phyloP scores from a whole-genome alignment of 257 asterid species.

The Gentiana macrophylla region DNA sequence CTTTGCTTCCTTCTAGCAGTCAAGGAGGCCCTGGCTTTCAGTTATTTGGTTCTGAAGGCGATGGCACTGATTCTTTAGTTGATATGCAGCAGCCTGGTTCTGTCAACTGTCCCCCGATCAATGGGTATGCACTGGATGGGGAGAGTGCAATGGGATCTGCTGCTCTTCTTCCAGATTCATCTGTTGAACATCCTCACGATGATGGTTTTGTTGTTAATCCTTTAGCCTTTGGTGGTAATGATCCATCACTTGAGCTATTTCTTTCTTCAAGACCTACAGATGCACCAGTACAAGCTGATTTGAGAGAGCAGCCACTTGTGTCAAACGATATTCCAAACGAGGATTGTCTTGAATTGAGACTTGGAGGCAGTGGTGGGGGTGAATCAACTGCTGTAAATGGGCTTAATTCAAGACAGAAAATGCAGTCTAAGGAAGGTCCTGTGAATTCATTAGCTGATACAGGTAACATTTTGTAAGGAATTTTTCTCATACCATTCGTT shows the following conservation, averaged over 20 bases:
- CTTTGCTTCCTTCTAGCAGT: conserved; percentile 64
- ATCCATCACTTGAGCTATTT: conserved; percentile 89
- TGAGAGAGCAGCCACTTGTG: conserved; percentile 42
- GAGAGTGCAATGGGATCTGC: conserved; percentile 50
- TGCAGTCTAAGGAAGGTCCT: conserved; percentile 35
- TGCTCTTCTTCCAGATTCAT: conserved; percentile 41
- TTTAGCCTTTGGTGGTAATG: conserved; percentile 54
- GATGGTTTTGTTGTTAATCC: conserved; percentile 69
- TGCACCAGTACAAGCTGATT: conserved; percentile 41
- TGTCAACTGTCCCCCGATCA: conserved; percentile 8
- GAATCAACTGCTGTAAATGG: conserved; percentile 27
- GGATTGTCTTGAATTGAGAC: conserved; percentile 87
- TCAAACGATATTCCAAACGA: conserved; percentile 57
- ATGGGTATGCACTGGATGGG: conserved; percentile 36
- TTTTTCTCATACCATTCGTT: no score
- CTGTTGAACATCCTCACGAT: conserved; percentile 22
- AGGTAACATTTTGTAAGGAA: conserved; percentile 21
- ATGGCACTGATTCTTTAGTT: conserved; percentile 49
- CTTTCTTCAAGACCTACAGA: conserved; percentile 79
- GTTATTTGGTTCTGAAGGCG: conserved; percentile 74
- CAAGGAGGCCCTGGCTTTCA: conserved; percentile 78
- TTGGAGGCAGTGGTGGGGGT: conserved; percentile 59
- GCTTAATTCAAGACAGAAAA: conserved; percentile 36
- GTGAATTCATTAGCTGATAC: conserved; percentile 45
- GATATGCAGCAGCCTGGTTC: conserved; percentile 42